Percentiles rank a stretch among this genome's conserved stretches.
These are phyloP conservation scores for Chenopodium suecicum DNA, from an alignment of 148 eudicot genomes.

Conservation along the genomic window DNA sequence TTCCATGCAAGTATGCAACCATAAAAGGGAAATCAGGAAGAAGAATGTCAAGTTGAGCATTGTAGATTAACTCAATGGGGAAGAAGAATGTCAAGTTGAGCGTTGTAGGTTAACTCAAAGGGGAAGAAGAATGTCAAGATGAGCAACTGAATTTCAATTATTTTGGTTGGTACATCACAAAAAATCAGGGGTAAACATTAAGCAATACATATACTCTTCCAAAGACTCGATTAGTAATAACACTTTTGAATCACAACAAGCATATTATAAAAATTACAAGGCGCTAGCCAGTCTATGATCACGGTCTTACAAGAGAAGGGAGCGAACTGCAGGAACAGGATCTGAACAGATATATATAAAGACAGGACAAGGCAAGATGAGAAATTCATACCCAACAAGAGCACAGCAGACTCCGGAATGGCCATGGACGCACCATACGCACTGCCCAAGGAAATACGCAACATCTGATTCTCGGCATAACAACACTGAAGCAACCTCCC, in stretches of 20 bases:
- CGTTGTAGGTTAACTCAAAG: constrained; percentile 38
- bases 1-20: not conserved
- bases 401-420: constrained; percentile 99
- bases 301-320: not conserved
- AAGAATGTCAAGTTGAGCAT: not conserved
- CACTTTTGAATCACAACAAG: not conserved
- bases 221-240: not conserved
- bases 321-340: not conserved
- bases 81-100: not conserved
- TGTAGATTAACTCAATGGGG: not conserved
- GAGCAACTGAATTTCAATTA: not conserved
- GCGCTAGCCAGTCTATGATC: not conserved
- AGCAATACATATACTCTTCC: not conserved
- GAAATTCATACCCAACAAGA: constrained; percentile 77
- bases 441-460: constrained; percentile 68
- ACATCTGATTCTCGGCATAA: constrained; percentile 81
- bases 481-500: constrained; percentile 79
- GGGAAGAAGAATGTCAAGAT: constrained; percentile 21
- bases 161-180: not conserved
- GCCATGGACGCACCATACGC: constrained; percentile 71
- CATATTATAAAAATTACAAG: not conserved
- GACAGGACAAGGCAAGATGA: not conserved
- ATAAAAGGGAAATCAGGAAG: not conserved
- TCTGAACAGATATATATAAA: not conserved
- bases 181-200: not conserved